These are phyloP conservation scores for Populus hybrid DNA, from an alignment of 441 rosid genomes.

Conservation along the genomic window DNA sequence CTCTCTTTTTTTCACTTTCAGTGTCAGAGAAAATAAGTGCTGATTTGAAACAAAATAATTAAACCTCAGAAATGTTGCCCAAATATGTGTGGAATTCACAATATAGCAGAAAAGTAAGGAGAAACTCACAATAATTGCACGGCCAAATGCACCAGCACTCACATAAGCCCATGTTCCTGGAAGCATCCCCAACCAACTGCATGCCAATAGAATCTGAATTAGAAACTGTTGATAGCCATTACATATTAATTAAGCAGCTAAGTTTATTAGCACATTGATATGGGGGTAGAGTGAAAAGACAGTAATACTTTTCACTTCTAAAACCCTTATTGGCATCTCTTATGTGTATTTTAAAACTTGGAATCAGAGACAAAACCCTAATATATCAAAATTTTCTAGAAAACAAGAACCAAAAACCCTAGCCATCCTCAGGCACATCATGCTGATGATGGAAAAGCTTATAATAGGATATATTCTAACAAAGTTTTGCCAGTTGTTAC, in stretches of 20 bases:
- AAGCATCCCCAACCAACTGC: constrained; percentile 99
- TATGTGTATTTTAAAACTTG: not conserved
- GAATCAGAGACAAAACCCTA: not conserved
- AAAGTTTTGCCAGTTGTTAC: not conserved
- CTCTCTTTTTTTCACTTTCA: not conserved
- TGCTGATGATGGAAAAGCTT: not conserved
- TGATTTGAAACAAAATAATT: not conserved
- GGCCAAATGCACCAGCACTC: constrained; percentile 95
- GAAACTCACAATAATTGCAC: constrained; percentile 85
- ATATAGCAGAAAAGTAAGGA: not conserved
- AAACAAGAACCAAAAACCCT: not conserved
- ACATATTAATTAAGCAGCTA: not conserved
- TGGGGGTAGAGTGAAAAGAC: not conserved
- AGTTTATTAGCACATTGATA: not conserved
- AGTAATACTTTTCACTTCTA: not conserved
- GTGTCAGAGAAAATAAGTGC: not conserved
- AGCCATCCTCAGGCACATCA: not conserved
- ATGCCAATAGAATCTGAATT: constrained; percentile 19
- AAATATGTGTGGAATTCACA: not conserved
- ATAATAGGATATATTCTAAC: not conserved
- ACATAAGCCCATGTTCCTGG: constrained; percentile 99
- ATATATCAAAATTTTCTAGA: not conserved
- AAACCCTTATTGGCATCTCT: not conserved
- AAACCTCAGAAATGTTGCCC: not conserved
- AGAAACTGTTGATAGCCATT: constrained; percentile 3